phyloP scores from a whole-genome alignment of 495 filamentous ascomycete species.

The Tuber aestivum region DNA sequence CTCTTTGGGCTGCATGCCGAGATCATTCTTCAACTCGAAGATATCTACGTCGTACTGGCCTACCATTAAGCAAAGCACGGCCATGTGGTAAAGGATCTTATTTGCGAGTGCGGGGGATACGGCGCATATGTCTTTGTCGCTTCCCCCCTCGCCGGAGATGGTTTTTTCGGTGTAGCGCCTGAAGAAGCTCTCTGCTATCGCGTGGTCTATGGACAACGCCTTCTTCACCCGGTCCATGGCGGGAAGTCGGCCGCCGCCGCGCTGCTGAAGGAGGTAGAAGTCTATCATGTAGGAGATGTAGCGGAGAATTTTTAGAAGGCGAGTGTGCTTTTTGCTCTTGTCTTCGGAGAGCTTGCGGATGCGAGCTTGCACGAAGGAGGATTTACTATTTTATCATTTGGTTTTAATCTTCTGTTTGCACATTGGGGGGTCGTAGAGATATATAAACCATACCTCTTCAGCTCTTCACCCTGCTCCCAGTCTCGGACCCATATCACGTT shows the following conservation, averaged over 20 bases:
- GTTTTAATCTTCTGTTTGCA: neutral
- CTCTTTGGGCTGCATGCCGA: constrained; percentile 64
- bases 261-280: constrained; percentile 49
- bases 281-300: constrained; percentile 63
- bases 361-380: neutral
- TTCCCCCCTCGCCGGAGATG: constrained; percentile 15
- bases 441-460: constrained; percentile 46
- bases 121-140: constrained; percentile 23
- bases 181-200: constrained; percentile 28
- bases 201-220: constrained; percentile 21
- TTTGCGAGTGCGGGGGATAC: constrained; percentile 36
- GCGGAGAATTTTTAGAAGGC: constrained; percentile 54
- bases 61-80: constrained; percentile 51
- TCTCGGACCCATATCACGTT: constrained; percentile 32
- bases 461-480: constrained; percentile 32
- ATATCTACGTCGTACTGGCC: constrained; percentile 76
- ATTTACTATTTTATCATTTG: constrained; percentile 6
- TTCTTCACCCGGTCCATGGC: constrained; percentile 27
- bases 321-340: constrained; percentile 2
- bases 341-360: neutral
- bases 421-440: constrained; percentile 29
- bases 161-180: constrained; percentile 29
- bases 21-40: constrained; percentile 67
- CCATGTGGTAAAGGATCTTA: constrained; percentile 40
- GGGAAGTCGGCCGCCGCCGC: constrained; percentile 19